Percentiles rank a stretch among this genome's conserved stretches.
phyloP scores from a whole-genome alignment of 2,329 filamentous ascomycete species.

The Didymella pinodella region DNA sequence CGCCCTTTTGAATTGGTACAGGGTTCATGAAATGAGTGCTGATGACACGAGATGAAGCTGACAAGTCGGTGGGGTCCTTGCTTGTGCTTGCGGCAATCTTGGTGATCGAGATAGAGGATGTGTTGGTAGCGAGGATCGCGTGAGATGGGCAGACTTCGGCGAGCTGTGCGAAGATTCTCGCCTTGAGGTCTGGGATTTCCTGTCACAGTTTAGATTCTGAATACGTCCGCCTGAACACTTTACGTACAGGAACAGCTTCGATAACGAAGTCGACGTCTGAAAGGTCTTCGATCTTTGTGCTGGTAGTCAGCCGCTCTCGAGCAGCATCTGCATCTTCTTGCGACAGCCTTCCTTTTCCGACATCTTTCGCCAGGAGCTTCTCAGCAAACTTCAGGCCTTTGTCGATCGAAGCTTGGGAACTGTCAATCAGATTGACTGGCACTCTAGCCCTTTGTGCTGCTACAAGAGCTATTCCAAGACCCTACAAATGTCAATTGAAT shows the following conservation, averaged over 20 bases:
- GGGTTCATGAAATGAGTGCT: conserved; percentile 99
- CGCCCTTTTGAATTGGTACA: conserved; percentile 93
- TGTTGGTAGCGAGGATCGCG: conserved; percentile 94
- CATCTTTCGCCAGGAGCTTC: conserved; percentile 91
- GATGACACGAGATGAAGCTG: conserved; percentile 84
- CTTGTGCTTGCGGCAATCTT: conserved; percentile 90
- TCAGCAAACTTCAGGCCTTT: conserved; percentile 93
- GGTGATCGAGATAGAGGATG: conserved; percentile 97
- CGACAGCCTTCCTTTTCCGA: conserved; percentile 84
- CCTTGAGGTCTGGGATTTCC: conserved; percentile 88
- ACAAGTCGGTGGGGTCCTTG: conserved; percentile 78
- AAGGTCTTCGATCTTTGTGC: conserved; percentile 78
- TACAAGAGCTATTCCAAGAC: conserved; percentile 93
- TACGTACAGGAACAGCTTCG: conserved; percentile 79
- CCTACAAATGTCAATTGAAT: conserved; percentile 62
- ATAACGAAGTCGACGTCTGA: conserved; percentile 94
- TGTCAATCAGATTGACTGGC: conserved; percentile 86
- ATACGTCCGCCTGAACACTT: not conserved
- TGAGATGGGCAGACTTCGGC: conserved; percentile 83
- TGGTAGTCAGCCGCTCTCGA: conserved; percentile 72
- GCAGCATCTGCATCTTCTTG: conserved; percentile 79
- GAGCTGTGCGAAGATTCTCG: conserved; percentile 83
- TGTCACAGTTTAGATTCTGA: conserved; percentile 21
- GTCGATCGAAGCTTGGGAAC: conserved; percentile 81
- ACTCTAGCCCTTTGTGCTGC: conserved; percentile 85